Conservation (phyloP, 2,329 filamentous ascomycete genomes). For the Pyrenophora seminiperda region DNA sequence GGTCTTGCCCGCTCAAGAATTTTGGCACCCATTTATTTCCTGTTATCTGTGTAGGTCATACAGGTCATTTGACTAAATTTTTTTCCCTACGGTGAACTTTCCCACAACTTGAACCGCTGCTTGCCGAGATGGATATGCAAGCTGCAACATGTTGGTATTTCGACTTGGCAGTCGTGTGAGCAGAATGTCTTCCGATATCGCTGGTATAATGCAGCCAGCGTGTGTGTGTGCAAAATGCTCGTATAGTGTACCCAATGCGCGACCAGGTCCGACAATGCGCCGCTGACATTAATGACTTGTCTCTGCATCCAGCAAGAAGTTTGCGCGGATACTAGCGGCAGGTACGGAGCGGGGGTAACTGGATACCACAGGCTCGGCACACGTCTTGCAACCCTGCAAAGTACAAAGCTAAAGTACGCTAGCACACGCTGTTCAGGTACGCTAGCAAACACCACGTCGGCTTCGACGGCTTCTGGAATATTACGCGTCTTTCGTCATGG, state of each 20-base stretch:
- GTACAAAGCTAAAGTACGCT: constrained; percentile 14
- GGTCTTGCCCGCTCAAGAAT: constrained; percentile 19
- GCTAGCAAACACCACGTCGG: constrained; percentile 15
- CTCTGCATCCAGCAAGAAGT: constrained; percentile 20
- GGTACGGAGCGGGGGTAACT: constrained; percentile 1
- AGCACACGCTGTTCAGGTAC: constrained; percentile 15
- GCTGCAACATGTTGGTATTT: background rate
- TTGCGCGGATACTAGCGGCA: constrained; percentile 33
- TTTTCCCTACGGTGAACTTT: constrained; percentile 19
- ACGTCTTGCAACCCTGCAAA: constrained; percentile 17
- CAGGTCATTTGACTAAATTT: constrained; percentile 29
- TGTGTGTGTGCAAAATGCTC: too few species aligned
- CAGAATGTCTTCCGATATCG: constrained; percentile 4
- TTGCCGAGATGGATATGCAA: constrained; percentile 20
- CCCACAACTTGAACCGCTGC: constrained; percentile 25
- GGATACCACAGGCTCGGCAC: constrained; percentile 31
- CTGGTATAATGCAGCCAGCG: background rate
- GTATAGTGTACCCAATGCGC: background rate
- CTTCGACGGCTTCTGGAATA: constrained; percentile 12
- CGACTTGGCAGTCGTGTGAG: too few species aligned
- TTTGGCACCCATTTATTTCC: constrained; percentile 22
- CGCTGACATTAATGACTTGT: background rate
- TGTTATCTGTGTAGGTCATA: background rate
- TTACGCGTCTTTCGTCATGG: constrained; percentile 11
- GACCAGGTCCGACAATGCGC: constrained; percentile 8